Evolutionary conservation across 768 basidiomycete genomes (phyloP).

Genomic region (Obba rivulosa): DNA sequence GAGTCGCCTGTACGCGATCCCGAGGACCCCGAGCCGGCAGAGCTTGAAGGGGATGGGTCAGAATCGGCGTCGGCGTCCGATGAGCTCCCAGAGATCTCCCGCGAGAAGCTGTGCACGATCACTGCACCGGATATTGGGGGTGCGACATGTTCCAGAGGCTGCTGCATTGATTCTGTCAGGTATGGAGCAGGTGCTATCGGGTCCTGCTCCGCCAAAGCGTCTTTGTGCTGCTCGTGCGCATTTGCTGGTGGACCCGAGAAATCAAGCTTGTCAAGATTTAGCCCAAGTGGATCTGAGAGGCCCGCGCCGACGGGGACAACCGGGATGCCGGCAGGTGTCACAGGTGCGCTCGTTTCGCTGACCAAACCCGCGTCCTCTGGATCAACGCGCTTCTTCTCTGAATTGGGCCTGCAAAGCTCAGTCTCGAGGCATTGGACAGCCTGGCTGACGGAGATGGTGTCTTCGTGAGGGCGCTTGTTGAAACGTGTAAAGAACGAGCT

Average conservation of each 20-base stretch:
- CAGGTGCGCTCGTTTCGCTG: conserved; percentile 43
- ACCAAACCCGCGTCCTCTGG: conserved; percentile 38
- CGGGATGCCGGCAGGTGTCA: conserved; percentile 38
- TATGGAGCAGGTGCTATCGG: conserved; percentile 21
- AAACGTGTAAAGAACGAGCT: conserved; percentile 74
- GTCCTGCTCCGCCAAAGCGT: conserved; percentile 6
- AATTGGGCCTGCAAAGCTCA: conserved; percentile 68
- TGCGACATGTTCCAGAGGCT: conserved; percentile 29
- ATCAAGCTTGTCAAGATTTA: conserved; percentile 49
- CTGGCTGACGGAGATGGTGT: conserved; percentile 75
- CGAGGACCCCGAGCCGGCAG: conserved; percentile 6
- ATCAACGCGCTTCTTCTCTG: conserved; percentile 66
- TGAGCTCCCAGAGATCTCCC: conserved; percentile 35
- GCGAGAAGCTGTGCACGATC: conserved; percentile 10
- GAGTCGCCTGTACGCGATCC: conserved; percentile 8
- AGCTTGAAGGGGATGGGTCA: conserved; percentile 26
- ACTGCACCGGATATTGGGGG: conserved; percentile 11
- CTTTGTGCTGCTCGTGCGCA: conserved; percentile 12
- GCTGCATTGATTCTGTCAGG: conserved; percentile 43
- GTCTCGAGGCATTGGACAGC: conserved; percentile 80
- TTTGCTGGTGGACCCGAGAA: conserved; percentile 53
- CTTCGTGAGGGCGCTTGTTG: conserved; percentile 57
- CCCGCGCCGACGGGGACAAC: conserved; percentile 27
- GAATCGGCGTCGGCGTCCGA: conserved; percentile 36
- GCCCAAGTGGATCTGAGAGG: conserved; percentile 29